Base-by-base conservation (phyloP, 208 protist species). In the Lotmaria passim region DNA sequence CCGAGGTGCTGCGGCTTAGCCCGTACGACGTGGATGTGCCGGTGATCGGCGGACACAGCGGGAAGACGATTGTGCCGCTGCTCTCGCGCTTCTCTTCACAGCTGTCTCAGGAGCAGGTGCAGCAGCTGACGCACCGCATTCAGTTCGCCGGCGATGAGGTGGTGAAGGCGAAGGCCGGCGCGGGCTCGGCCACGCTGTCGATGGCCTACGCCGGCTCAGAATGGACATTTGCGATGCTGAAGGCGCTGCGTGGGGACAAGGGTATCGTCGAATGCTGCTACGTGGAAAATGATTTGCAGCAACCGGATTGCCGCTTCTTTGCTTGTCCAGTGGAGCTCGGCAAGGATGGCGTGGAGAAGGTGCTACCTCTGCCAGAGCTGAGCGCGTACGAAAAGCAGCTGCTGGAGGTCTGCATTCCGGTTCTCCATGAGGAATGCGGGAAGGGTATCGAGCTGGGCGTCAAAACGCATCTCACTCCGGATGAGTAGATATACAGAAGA, bases 1-100 rank as follows among this genome's bases (percentile, higher is more conserved):
- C 81, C 14, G 82, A 88, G 75, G 85, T 84, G 6, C 80, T 85
- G 39, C 77, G 79, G 4, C 46, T 43, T 33, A 86, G 65, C 36
- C 82, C 85, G 28, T 81, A 81, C 61, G 88, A 90, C 38, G 58
- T 93, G 15, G 65, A 93, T 46, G 84, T 95, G 2, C 90, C 92
- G 14, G 97, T 98, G 26, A 81, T 98, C 65, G 97, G 97, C 43
- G 97, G 97, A 11, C 97, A 98, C 81, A 95, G 93, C 64, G 93
- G 95, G 31, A 80, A 88, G 48, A 98, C 95, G 58, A 98, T 98
- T 72, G 81, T 98, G 30, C 97, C 94, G 38, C 78, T 98, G 34
- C 82, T 98, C 56, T 98, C 93, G 17, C 82, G 79, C 56, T 86
- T 82, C 64, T 65, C 75, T 4, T 53, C 71, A 24, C 33, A 79